A percentile compares a stretch with the other conserved stretches of the same genome.
phyloP scores from a whole-genome alignment of 768 basidiomycete genomes.

The Cystobasidium tubakii region DNA sequence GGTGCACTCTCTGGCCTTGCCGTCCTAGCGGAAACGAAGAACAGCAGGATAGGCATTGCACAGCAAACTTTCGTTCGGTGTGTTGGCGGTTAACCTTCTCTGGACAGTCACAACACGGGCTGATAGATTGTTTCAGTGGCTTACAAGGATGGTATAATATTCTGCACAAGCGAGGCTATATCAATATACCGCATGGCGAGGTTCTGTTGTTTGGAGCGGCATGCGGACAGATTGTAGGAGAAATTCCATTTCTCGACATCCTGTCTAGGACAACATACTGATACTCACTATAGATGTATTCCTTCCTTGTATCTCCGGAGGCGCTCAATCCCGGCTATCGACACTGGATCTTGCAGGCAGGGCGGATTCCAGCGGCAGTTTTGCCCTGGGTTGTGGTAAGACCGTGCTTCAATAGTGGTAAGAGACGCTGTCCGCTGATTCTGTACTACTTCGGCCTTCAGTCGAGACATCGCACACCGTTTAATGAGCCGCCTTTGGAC shows the following conservation, averaged over 20 bases:
- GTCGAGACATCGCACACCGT: conserved; percentile 28
- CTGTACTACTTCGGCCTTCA: background rate
- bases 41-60: conserved; percentile 62
- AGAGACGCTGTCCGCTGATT: no score
- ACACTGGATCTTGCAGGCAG: conserved; percentile 42
- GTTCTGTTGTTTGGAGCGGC: conserved; percentile 74
- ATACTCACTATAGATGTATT: conserved; percentile 38
- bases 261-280: background rate
- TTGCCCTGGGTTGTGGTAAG: conserved; percentile 34
- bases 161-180: conserved; percentile 61
- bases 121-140: conserved; percentile 56
- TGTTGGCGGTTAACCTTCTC: no score
- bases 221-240: conserved; percentile 69
- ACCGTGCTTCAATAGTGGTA: background rate
- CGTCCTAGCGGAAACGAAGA: conserved; percentile 69
- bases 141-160: conserved; percentile 84
- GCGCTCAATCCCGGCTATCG: conserved; percentile 42
- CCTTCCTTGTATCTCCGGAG: conserved; percentile 42
- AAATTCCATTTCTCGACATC: conserved; percentile 11
- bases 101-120: no score
- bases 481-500: conserved; percentile 31
- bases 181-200: conserved; percentile 74
- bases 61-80: conserved; percentile 86
- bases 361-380: conserved; percentile 37
- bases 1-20: conserved; percentile 69